Base-by-base conservation (phyloP, 176 grass and related monocot genomes). In the Saccharum spontaneum region DNA sequence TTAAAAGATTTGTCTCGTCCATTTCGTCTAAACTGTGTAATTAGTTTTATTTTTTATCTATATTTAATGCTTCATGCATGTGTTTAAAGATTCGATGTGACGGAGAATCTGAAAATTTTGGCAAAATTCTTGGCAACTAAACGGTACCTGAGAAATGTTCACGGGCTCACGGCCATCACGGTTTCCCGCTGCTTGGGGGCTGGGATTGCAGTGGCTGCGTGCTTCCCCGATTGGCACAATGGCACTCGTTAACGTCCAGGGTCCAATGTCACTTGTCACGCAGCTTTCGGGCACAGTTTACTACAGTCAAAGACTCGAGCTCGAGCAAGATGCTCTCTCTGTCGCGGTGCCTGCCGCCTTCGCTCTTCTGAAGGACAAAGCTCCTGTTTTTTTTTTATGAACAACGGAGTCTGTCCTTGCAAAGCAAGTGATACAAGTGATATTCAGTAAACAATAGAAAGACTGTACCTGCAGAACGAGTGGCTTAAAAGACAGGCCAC, bases 271-370 rank as follows among this genome's bases (percentile, higher is more conserved):
- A 75, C 16, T 8, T n/a, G 55, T 23, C 69, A 75, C 11, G 17
- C 34, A 67, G 60, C 70, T 87, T 80, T 75, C 45, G 22, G 44
- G 5, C 61, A 24, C 45, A 57, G 15, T 46, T 44, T 81, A 36
- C 10, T 33, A n/a, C 5, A 10, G 22, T 64, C 40, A 0, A 28
- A 28, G 28, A 28, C 28, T 28, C 28, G 28, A 1, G 17, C 11
- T 5, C 18, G 31, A 4, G 38, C 13, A 41, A 44, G 38, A 62
- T 70, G 66, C 37, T 17, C 54, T 57, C n/a, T 33, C 59, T 45
- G 24, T 5, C 14, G 15, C 7, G 1, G 24, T 5, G 18, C 9
- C 18, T 36, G 23, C 10, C 3, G 18, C 9, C 18, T 36, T 34
- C 10, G 16, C 49, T 76, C 26, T 20, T 74, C 14, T 11, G 3